These are phyloP conservation scores for Trichoderma citrinoviride DNA, from an alignment of 2,329 filamentous ascomycete species.

Conservation along the genomic window DNA sequence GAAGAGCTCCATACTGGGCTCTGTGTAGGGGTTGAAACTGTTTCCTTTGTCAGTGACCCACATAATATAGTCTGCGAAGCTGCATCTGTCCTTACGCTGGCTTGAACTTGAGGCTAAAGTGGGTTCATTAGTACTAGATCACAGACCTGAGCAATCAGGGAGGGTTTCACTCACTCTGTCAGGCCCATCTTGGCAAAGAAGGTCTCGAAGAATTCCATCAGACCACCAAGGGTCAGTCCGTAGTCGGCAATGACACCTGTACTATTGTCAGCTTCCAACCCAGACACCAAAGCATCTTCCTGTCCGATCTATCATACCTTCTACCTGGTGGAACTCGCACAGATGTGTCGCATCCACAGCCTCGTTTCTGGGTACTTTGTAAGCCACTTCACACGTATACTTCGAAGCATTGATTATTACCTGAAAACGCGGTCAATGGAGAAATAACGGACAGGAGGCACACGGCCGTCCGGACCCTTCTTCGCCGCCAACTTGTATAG, in stretches of 20 bases:
- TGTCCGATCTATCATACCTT: slow-evolving; percentile 53
- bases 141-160: not conserved
- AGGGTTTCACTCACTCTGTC: slow-evolving; percentile 36
- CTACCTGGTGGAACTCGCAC: slow-evolving; percentile 97
- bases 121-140: not conserved
- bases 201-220: slow-evolving; percentile 90
- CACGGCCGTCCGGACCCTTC: slow-evolving; percentile 67
- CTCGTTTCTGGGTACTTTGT: slow-evolving; percentile 61
- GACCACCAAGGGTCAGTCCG: slow-evolving; percentile 81
- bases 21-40: slow-evolving; percentile 84
- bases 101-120: slow-evolving; percentile 74
- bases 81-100: slow-evolving; percentile 57
- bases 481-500: slow-evolving; percentile 83
- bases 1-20: slow-evolving; percentile 98
- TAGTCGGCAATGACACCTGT: slow-evolving; percentile 85
- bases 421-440: slow-evolving; percentile 98
- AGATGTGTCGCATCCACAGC: slow-evolving; percentile 95
- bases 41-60: not conserved
- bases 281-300: not conserved
- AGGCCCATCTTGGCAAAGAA: slow-evolving; percentile 98
- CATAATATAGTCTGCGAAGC: too few species aligned
- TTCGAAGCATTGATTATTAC: not conserved
- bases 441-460: slow-evolving; percentile 83
- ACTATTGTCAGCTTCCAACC: not conserved
- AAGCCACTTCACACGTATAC: not conserved